Conservation (phyloP, 192 early-diverging fungal species). For the Powellomyces hirtus region DNA sequence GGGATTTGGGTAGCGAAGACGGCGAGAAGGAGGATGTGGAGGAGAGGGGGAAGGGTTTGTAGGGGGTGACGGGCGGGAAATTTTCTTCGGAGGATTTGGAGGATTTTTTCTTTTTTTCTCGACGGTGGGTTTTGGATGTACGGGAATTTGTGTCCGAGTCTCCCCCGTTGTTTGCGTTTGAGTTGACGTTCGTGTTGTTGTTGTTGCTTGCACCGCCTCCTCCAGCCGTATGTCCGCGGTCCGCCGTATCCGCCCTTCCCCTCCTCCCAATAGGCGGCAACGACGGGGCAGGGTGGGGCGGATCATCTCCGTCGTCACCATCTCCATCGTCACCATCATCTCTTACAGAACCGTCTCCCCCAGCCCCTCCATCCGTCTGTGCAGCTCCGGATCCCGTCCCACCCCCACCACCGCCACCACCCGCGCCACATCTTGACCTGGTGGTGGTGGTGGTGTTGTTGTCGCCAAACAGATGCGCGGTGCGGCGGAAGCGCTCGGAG, state of each 20-base stretch:
- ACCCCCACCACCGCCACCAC: not conserved
- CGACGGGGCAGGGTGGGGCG: not conserved
- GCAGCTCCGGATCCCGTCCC: not conserved
- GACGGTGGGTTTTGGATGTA: not conserved
- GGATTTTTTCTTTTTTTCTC: not conserved
- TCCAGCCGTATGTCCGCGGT: not conserved
- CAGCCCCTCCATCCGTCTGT: not conserved
- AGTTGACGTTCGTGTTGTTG: not conserved
- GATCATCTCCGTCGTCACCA: not conserved
- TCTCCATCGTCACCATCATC: not conserved
- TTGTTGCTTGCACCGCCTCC: not conserved
- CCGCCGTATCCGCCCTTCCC: not conserved
- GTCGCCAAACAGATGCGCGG: not conserved
- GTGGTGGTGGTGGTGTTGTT: not conserved
- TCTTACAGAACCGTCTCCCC: not conserved
- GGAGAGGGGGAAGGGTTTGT: slow-evolving; percentile 43
- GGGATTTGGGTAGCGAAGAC: slow-evolving; percentile 6
- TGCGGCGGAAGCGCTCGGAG: slow-evolving; percentile 1
- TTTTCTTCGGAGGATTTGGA: too few species aligned
- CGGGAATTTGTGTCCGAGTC: not conserved
- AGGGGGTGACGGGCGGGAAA: slow-evolving; percentile 5
- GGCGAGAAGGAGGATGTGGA: slow-evolving; percentile 37
- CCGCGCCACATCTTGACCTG: not conserved
- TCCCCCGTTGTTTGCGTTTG: not conserved
- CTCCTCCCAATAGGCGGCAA: not conserved